Evolutionary conservation across 768 basidiomycete genomes (phyloP).

Genomic region (Royoungia palumana): DNA sequence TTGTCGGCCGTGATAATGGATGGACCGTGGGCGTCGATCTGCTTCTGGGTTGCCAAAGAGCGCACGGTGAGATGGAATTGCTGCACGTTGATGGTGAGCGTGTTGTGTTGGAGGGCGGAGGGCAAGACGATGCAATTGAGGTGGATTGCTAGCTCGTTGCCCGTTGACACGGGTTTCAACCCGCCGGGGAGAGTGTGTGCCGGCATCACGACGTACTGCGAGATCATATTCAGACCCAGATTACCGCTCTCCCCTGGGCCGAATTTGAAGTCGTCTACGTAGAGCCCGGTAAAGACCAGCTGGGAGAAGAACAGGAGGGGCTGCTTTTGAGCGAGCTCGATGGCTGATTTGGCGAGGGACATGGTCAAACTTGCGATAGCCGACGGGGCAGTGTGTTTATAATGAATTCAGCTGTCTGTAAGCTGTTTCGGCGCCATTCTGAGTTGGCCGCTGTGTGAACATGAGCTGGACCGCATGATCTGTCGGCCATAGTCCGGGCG

Average conservation of each 20-base stretch:
- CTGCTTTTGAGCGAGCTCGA: neutral
- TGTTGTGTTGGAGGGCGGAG: neutral
- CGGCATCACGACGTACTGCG: neutral
- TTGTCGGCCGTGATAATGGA: constrained; percentile 5
- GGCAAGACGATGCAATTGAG: neutral
- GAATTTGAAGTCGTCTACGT: neutral
- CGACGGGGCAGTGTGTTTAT: too few species aligned
- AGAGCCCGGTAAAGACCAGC: neutral
- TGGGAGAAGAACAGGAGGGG: neutral
- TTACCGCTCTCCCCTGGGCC: neutral
- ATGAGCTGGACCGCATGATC: too few species aligned
- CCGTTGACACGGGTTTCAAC: neutral
- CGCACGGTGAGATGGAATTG: constrained; percentile 4
- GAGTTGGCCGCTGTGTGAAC: too few species aligned
- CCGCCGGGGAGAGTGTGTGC: neutral
- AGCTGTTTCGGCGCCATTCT: too few species aligned
- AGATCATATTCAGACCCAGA: constrained; percentile 7
- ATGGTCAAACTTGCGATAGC: neutral
- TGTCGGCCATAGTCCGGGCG: too few species aligned
- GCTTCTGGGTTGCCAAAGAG: neutral
- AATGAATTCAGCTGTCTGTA: too few species aligned
- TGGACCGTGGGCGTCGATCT: neutral
- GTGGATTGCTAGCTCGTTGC: constrained; percentile 4
- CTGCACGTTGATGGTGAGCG: neutral
- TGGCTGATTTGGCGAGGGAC: neutral